Conservation (phyloP, 2,329 filamentous ascomycete genomes). For the Ilyonectria mors-panacis region DNA sequence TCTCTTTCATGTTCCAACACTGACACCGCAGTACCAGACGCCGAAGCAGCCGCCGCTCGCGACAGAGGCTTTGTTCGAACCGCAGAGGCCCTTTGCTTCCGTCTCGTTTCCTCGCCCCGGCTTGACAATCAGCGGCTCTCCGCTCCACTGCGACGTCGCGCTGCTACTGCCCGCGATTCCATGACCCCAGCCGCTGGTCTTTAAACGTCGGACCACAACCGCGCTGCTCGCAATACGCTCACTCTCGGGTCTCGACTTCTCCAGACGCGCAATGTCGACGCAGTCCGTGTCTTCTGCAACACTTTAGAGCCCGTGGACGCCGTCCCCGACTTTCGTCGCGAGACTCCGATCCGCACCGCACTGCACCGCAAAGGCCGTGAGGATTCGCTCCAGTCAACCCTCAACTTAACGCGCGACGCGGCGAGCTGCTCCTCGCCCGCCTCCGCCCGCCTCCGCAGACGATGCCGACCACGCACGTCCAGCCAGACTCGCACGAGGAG, state of each 20-base stretch:
- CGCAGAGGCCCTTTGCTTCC: not conserved
- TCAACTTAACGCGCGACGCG: slow-evolving; percentile 45
- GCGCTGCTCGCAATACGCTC: slow-evolving; percentile 10
- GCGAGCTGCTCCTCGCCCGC: slow-evolving; percentile 34
- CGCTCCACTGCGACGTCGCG: slow-evolving; percentile 29
- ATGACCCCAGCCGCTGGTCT: slow-evolving; percentile 15
- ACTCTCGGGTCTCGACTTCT: slow-evolving; percentile 5
- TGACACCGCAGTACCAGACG: not conserved
- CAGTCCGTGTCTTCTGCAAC: slow-evolving; percentile 7
- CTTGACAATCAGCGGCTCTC: slow-evolving; percentile 19
- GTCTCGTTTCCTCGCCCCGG: not conserved
- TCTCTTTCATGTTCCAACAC: not conserved
- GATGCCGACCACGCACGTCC: slow-evolving; percentile 73
- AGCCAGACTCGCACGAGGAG: slow-evolving; percentile 64
- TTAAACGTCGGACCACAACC: slow-evolving; percentile 25
- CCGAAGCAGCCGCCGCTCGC: not conserved
- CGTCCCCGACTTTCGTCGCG: slow-evolving; percentile 9
- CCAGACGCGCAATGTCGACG: slow-evolving; percentile 25
- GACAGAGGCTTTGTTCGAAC: not conserved
- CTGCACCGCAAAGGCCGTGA: slow-evolving; percentile 13
- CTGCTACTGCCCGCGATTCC: slow-evolving; percentile 19
- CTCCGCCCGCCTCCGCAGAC: slow-evolving; percentile 42
- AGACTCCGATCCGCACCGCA: slow-evolving; percentile 1
- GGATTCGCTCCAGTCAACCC: slow-evolving; percentile 30
- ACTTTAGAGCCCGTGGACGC: slow-evolving; percentile 24